phyloP scores from a whole-genome alignment of 805 yeast species.

The Starmera caribaea region DNA sequence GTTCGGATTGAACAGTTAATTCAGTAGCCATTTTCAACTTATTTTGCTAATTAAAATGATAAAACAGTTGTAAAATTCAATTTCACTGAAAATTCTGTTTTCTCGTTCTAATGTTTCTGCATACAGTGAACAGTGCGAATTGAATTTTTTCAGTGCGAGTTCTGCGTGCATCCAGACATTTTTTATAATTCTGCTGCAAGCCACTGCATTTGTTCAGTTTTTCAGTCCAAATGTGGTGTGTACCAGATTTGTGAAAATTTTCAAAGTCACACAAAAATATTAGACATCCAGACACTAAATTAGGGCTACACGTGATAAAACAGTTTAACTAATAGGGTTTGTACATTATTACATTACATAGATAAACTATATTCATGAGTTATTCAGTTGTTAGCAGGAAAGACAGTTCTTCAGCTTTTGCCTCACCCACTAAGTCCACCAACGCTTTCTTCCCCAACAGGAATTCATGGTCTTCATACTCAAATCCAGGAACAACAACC shows the following conservation, averaged over 20 bases:
- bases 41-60: conserved; percentile 11
- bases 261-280: background rate
- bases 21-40: conserved; percentile 88
- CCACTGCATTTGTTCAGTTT: no score
- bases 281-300: background rate
- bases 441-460: conserved; percentile 26
- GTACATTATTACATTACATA: background rate
- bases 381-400: conserved; percentile 24
- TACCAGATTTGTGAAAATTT: background rate
- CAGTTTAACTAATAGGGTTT: background rate
- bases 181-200: no score
- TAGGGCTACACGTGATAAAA: background rate
- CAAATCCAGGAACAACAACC: conserved; percentile 56
- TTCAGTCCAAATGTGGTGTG: no score
- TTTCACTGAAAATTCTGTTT: background rate
- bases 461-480: conserved; percentile 41
- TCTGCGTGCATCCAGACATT: no score
- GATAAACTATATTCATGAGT: background rate
- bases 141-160: no score
- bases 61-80: background rate
- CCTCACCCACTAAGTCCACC: conserved; percentile 25
- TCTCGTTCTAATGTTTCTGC: no score
- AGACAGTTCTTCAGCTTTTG: conserved; percentile 24
- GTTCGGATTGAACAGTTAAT: conserved; percentile 99
- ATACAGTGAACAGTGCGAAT: no score